Evolutionary conservation across 73 alveolate genomes (phyloP), one percentile per base, ranked within the genome.

Genomic region (Symbiodinium natans): DNA sequence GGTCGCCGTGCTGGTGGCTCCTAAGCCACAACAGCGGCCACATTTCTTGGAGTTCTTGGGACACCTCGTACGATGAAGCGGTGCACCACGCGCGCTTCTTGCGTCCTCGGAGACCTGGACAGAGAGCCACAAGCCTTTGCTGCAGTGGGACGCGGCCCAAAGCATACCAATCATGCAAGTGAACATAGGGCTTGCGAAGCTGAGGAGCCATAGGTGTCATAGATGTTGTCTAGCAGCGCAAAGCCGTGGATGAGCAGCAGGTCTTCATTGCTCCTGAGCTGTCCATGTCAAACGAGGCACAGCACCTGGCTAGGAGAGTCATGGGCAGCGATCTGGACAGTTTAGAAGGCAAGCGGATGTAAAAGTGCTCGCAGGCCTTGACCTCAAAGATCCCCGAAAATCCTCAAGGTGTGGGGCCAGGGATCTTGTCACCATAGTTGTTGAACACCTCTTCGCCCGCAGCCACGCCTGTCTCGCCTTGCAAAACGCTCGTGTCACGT

Each of bases 161-260:
- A n/a, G n/a, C n/a, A n/a, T n/a, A n/a, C n/a, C n/a, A n/a, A n/a
- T n/a, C n/a, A n/a, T n/a, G n/a, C n/a, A n/a, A n/a, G n/a, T n/a
- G n/a, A n/a, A n/a, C n/a, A n/a, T n/a, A n/a, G n/a, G n/a, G n/a
- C n/a, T n/a, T n/a, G n/a, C n/a, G n/a, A n/a, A n/a, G 68, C 68
- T 27, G 68, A 52, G 41, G 86, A 23, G 46, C 95, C 86, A 41
- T 63, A 88, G 15, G 95, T 88, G 74, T 88, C 95, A 27, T 63
- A 77, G 74, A 88, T 21, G 95, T 88, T 88, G 86, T 88, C 95
- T 73, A 88, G 31, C 46, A 88, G 43, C 34, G 95, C 86, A 40
- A 88, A 88, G 71, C 95, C 95, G 33, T 88, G 95, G 85, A 88
- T 63, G 86, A 88, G 43, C 85, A 88, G 39, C 71, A 88, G n/a